Percentiles rank a stretch among this genome's conserved stretches.
These are phyloP conservation scores for Cladosporium velox DNA, from an alignment of 2,329 filamentous ascomycete species.

Conservation along the genomic window DNA sequence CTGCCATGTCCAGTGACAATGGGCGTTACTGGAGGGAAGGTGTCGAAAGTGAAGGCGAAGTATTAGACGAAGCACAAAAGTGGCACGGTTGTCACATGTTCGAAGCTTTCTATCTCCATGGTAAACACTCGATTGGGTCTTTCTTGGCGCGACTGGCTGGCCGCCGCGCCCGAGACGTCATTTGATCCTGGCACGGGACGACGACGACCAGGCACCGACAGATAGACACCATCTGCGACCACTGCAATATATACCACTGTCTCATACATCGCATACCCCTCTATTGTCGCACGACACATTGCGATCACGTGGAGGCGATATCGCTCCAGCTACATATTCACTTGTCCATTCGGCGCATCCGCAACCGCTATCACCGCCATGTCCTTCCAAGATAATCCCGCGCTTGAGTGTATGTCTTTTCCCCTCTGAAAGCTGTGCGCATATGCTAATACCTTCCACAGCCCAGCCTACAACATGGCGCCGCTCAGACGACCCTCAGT, in stretches of 20 bases:
- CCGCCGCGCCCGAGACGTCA: conserved; percentile 12
- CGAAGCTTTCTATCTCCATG: conserved; percentile 18
- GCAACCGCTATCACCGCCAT: conserved; percentile 17
- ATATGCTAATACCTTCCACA: conserved; percentile 16
- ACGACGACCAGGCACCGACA: conserved; percentile 1
- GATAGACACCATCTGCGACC: neutral
- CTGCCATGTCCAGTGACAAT: neutral
- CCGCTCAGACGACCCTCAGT: conserved; percentile 70
- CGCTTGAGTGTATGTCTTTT: conserved; percentile 27
- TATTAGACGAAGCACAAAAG: conserved; percentile 14
- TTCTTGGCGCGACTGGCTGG: conserved; percentile 3
- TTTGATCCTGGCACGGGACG: conserved; percentile 9
- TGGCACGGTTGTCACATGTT: conserved; percentile 26
- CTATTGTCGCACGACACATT: neutral
- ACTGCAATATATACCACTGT: neutral
- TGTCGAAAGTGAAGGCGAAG: neutral
- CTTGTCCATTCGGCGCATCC: neutral
- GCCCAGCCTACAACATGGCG: conserved; percentile 69
- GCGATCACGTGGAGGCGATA: neutral
- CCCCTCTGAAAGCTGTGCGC: neutral
- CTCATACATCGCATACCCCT: conserved; percentile 1
- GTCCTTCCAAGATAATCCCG: conserved; percentile 30
- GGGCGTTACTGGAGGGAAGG: neutral
- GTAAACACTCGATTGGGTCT: conserved; percentile 20
- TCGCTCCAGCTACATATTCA: neutral